Base-by-base conservation (phyloP, 768 basidiomycete genomes). In the Coprinopsis sp. region DNA sequence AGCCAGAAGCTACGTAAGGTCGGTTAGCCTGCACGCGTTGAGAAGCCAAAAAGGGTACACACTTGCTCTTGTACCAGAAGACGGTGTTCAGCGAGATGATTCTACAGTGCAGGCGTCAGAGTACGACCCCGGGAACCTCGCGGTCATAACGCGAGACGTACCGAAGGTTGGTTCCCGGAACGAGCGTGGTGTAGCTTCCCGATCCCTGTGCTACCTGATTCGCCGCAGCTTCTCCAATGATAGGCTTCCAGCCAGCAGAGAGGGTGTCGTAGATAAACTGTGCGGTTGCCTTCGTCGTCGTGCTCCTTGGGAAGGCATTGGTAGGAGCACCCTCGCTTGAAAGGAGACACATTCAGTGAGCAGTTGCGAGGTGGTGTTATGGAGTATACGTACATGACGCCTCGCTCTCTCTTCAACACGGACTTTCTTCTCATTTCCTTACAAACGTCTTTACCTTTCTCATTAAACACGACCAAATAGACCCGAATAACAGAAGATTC, bases 41-140 rank as follows among this genome's bases (percentile, higher is more conserved):
- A 27, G 24, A 3, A 11, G 34, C 30, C 4, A 36, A 23, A 24
- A 37, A 24, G 6, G 37, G 16, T 6, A 47, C 68, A 50, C 51
- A 78, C 79, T 79, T 81, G 54, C 66, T 65, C 52, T 74, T 78
- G 56, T 82, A 82, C 78, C 79, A 80, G 50, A 77, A 82, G 6
- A 76, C 70, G 6, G 77, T 76, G 50, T 82, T 83, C 48, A 83
- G 50, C 0, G 80, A 80, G 28, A 83, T 73, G 30, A 83, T 75
- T 16, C 75, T 79, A 54, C 36, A 2, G 12, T n/a, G 33, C 19
- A 11, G 29, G 55, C 11, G 46, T 39, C n/a, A 37, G n/a, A 14
- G 14, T 7, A 11, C 4, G 24, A 24, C 23, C 21, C 8, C 24
- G 37, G 18, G n/a, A 43, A n/a, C 5, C 11, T 19, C n/a, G 2